Conservation (phyloP, 2,329 filamentous ascomycete genomes). For the Penicillium nordicum region DNA sequence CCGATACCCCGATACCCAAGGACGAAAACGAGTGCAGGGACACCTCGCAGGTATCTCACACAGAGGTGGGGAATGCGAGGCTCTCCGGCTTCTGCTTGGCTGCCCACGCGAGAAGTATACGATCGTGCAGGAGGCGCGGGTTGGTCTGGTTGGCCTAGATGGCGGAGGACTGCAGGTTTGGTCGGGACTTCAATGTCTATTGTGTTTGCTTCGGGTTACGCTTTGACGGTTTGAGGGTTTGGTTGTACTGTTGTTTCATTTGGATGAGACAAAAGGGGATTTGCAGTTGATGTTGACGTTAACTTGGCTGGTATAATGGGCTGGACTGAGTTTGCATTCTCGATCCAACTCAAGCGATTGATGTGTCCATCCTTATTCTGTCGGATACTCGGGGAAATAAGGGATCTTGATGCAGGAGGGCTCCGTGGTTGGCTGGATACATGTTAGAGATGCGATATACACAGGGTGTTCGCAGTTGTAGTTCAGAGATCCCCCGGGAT, state of each 20-base stretch:
- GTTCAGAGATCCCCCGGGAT: conserved; percentile 9
- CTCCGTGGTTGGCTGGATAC: conserved; percentile 4
- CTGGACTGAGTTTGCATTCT: not conserved
- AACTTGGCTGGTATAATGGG: not conserved
- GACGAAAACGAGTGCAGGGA: conserved; percentile 19
- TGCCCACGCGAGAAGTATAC: conserved; percentile 20
- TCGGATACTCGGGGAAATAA: conserved; percentile 15
- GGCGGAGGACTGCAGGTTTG: conserved; percentile 16
- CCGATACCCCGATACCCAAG: conserved; percentile 11
- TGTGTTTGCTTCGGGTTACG: not conserved
- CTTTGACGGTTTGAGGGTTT: not conserved
- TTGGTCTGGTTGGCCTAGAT: conserved; percentile 15
- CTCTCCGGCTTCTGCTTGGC: conserved; percentile 20
- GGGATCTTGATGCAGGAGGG: conserved; percentile 8
- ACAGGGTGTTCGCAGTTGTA: conserved; percentile 10
- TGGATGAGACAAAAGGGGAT: not conserved
- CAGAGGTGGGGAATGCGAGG: conserved; percentile 16
- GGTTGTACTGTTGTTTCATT: not conserved
- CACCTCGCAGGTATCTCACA: conserved; percentile 18
- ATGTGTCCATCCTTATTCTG: not conserved
- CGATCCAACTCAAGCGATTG: not conserved
- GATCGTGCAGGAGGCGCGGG: conserved; percentile 7
- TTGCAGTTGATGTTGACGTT: not conserved
- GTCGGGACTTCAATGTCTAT: conserved; percentile 18
- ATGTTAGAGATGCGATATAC: conserved; percentile 6